A percentile compares a stretch with the other conserved stretches of the same genome.
phyloP scores from a whole-genome alignment of 2,329 filamentous ascomycete genomes.

The Trichothecium sympodiale region DNA sequence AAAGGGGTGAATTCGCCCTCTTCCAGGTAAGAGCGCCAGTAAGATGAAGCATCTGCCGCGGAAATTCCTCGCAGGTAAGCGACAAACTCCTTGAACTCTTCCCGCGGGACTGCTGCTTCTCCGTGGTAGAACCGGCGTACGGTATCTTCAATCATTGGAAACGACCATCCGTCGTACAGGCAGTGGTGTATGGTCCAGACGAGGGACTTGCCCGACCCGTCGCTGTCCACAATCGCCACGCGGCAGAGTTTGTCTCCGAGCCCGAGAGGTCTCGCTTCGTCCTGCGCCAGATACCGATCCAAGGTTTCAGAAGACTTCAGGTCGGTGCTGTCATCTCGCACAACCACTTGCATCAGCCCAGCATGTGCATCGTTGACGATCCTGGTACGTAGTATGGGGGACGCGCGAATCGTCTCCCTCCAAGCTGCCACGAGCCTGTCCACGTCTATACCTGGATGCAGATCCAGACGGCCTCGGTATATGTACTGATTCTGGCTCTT shows the following conservation, averaged over 20 bases:
- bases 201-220: slow-evolving; percentile 1
- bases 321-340: slow-evolving; percentile 5
- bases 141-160: slow-evolving; percentile 1
- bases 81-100: too few species aligned
- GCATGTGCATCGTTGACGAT: background rate
- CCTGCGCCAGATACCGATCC: background rate
- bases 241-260: background rate
- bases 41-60: background rate
- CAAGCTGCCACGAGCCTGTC: slow-evolving; percentile 7
- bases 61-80: background rate
- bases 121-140: background rate
- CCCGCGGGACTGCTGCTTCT: background rate
- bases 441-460: slow-evolving; percentile 5
- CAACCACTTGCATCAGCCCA: slow-evolving; percentile 7
- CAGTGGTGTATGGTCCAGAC: slow-evolving; percentile 10
- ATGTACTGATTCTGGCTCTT: slow-evolving; percentile 11
- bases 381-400: background rate
- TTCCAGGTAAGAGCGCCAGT: background rate
- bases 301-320: background rate
- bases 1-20: background rate
- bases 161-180: slow-evolving; percentile 10
- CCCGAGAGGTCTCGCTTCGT: background rate
- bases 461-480: slow-evolving; percentile 6
- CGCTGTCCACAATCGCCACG: background rate
- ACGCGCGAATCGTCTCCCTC: slow-evolving; percentile 2